phyloP scores from a whole-genome alignment of 2,329 filamentous ascomycete genomes.

The Penicillium fuscoglaucum region DNA sequence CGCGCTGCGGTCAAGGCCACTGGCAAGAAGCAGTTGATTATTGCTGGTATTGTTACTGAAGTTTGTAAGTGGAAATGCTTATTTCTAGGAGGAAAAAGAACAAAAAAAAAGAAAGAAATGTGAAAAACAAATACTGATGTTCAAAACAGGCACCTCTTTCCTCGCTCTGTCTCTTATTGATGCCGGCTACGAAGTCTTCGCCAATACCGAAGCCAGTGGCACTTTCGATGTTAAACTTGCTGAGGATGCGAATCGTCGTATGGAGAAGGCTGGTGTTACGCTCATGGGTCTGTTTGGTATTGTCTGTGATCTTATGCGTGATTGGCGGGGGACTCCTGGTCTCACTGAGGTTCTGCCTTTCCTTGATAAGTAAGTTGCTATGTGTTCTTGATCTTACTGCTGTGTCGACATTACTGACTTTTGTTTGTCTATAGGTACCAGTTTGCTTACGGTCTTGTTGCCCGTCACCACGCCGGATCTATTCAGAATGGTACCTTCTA shows the following conservation, averaged over 20 bases:
- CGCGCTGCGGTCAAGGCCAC: slow-evolving; percentile 64
- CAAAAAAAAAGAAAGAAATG: not conserved
- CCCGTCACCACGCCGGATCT: slow-evolving; percentile 61
- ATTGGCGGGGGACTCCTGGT: slow-evolving; percentile 63
- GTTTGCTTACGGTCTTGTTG: slow-evolving; percentile 65
- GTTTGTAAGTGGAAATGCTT: slow-evolving; percentile 54
- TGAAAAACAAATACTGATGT: slow-evolving; percentile 5
- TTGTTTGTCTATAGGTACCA: slow-evolving; percentile 27
- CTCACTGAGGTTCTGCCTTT: slow-evolving; percentile 60
- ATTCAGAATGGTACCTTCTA: slow-evolving; percentile 60
- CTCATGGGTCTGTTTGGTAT: slow-evolving; percentile 59
- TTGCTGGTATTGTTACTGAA: slow-evolving; percentile 71
- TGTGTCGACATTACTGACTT: not conserved
- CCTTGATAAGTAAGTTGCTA: slow-evolving; percentile 51
- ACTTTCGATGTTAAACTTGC: slow-evolving; percentile 39
- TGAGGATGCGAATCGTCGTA: slow-evolving; percentile 65
- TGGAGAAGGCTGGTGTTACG: slow-evolving; percentile 65
- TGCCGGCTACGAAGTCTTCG: slow-evolving; percentile 66
- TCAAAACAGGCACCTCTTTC: slow-evolving; percentile 61
- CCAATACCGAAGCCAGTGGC: slow-evolving; percentile 23
- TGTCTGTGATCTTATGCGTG: slow-evolving; percentile 67
- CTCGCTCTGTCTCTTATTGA: slow-evolving; percentile 69
- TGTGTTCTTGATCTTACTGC: not conserved
- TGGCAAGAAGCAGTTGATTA: slow-evolving; percentile 67
- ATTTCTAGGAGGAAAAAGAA: not conserved